A percentile compares a stretch with the other conserved stretches of the same genome.
These are phyloP conservation scores for Yamadazyma blattariae DNA, from an alignment of 1,139 yeast genomes.

Conservation along the genomic window DNA sequence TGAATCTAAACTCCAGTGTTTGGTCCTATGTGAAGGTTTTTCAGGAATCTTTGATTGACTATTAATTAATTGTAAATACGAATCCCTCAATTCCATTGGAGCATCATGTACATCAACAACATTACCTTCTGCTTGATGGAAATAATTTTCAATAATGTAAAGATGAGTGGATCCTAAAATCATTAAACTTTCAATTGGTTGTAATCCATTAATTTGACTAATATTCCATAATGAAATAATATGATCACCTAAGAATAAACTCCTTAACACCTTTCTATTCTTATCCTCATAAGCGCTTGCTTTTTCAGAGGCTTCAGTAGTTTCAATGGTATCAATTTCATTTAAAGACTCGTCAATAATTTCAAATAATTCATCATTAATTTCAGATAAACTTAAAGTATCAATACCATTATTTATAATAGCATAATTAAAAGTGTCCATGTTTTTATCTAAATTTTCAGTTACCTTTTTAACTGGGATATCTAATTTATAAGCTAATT, in stretches of 20 bases:
- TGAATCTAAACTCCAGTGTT: slow-evolving; percentile 55
- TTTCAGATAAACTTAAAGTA: slow-evolving; percentile 23
- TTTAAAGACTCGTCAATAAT: slow-evolving; percentile 32
- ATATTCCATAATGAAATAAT: slow-evolving; percentile 73
- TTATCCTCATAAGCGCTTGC: slow-evolving; percentile 54
- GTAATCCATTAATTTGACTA: slow-evolving; percentile 69
- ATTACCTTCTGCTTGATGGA: slow-evolving; percentile 55
- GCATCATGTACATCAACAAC: slow-evolving; percentile 70
- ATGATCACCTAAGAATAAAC: slow-evolving; percentile 67
- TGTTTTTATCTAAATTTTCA: slow-evolving; percentile 8
- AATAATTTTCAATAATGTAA: slow-evolving; percentile 69
- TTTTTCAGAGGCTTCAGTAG: slow-evolving; percentile 11
- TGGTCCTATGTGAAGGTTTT: slow-evolving; percentile 39
- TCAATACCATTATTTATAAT: slow-evolving; percentile 22
- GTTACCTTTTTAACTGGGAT: slow-evolving; percentile 33
- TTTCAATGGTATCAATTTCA: slow-evolving; percentile 15
- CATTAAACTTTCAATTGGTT: slow-evolving; percentile 68
- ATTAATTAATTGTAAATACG: slow-evolving; percentile 58
- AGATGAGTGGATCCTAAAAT: slow-evolving; percentile 63
- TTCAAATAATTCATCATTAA: slow-evolving; percentile 12
- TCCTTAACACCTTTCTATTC: slow-evolving; percentile 68
- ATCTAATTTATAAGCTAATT: slow-evolving; percentile 35
- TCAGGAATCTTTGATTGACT: slow-evolving; percentile 25
- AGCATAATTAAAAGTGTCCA: slow-evolving; percentile 17
- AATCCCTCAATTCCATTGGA: slow-evolving; percentile 58